Percentiles rank a stretch among this genome's conserved stretches.
These are phyloP conservation scores for Trametes cingulata DNA, from an alignment of 768 basidiomycete genomes.

Conservation along the genomic window DNA sequence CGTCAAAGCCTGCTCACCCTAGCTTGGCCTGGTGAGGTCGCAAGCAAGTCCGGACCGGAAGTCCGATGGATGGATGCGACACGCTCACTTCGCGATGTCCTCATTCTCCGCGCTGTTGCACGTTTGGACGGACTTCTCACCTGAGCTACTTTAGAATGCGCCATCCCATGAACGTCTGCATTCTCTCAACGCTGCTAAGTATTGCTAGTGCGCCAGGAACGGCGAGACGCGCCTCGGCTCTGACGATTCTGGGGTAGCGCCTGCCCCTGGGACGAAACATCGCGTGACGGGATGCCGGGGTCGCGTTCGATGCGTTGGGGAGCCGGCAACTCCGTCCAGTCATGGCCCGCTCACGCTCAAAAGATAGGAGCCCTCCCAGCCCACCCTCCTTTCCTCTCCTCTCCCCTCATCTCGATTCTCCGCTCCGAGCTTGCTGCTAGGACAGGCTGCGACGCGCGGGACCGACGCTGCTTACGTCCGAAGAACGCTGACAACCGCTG, in stretches of 20 bases:
- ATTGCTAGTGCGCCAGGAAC: too few species aligned
- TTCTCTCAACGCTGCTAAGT: too few species aligned
- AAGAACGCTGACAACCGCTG: too few species aligned
- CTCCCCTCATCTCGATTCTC: neutral
- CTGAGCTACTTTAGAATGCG: too few species aligned
- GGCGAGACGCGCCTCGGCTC: neutral
- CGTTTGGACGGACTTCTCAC: too few species aligned
- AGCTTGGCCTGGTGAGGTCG: too few species aligned
- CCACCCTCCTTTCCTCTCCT: neutral
- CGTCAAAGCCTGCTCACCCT: too few species aligned
- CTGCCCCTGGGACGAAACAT: neutral
- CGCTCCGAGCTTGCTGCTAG: neutral
- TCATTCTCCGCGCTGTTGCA: too few species aligned
- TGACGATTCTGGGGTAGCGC: slow-evolving; percentile 8
- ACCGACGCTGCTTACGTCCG: neutral
- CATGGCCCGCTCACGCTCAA: neutral
- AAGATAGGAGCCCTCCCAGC: slow-evolving; percentile 1
- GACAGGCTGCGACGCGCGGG: neutral
- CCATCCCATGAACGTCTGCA: too few species aligned
- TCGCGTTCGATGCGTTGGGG: slow-evolving; percentile 8
- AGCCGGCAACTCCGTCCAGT: neutral
- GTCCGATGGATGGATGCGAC: too few species aligned
- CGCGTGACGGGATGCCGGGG: slow-evolving; percentile 10
- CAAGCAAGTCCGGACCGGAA: too few species aligned
- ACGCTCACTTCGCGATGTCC: too few species aligned